Conservation (phyloP, 805 yeast genomes). For the Blastobotrys parvus region DNA sequence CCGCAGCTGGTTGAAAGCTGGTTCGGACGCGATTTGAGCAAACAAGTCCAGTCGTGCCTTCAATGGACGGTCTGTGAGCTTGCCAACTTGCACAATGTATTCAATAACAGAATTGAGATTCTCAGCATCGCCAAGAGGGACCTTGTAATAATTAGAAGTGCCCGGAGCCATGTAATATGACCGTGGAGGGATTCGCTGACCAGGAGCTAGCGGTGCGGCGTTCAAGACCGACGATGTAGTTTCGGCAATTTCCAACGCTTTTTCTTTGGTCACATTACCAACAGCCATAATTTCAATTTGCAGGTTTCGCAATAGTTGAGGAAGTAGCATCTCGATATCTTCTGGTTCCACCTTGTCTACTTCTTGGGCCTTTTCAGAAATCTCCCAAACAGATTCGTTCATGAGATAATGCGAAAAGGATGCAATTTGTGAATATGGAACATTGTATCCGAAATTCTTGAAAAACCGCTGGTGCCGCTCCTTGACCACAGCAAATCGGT, state of each 20-base stretch:
- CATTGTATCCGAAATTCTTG: conserved; percentile 60
- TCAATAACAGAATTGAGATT: conserved; percentile 83
- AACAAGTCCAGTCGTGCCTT: conserved; percentile 54
- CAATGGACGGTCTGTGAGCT: conserved; percentile 34
- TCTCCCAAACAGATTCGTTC: conserved; percentile 64
- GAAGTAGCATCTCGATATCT: conserved; percentile 43
- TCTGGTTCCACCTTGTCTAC: conserved; percentile 39
- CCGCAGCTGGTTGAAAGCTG: conserved; percentile 80
- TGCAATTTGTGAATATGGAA: conserved; percentile 74
- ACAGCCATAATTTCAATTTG: conserved; percentile 64
- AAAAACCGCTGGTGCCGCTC: conserved; percentile 54
- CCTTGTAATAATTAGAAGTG: conserved; percentile 15
- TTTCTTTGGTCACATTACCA: conserved; percentile 58
- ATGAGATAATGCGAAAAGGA: conserved; percentile 51
- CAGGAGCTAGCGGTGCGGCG: conserved; percentile 34
- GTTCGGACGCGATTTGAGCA: conserved; percentile 71
- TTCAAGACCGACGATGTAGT: conserved; percentile 34
- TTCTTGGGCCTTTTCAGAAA: conserved; percentile 50
- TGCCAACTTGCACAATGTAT: conserved; percentile 61
- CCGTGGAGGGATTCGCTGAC: conserved; percentile 38
- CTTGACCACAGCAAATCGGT: conserved; percentile 59
- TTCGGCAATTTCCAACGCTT: conserved; percentile 44
- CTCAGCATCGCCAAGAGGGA: conserved; percentile 46
- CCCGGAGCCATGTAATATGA: conserved; percentile 30
- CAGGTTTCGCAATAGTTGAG: conserved; percentile 47